Evolutionary conservation across 495 filamentous ascomycete genomes (phyloP).

Genomic region (Xylaria flabelliformis): DNA sequence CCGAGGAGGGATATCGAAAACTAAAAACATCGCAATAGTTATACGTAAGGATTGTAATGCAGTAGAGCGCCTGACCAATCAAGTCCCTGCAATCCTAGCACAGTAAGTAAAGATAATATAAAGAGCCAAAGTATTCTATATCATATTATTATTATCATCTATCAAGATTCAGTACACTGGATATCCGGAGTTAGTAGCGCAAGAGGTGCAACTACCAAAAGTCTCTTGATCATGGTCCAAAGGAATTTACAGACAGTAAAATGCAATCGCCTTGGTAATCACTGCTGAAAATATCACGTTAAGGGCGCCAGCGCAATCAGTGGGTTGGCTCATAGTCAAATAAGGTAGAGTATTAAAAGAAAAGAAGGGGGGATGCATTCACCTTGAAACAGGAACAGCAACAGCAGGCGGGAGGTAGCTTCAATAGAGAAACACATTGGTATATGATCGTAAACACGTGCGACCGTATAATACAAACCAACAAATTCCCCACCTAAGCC

Average conservation of each 20-base stretch:
- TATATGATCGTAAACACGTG: constrained; percentile 12
- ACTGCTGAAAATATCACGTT: not conserved
- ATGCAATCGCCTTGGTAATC: not conserved
- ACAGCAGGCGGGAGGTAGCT: not conserved
- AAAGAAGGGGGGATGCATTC: not conserved
- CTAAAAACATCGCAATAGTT: too few species aligned
- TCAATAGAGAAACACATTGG: constrained; percentile 9
- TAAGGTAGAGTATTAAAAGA: not conserved
- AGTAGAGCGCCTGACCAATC: too few species aligned
- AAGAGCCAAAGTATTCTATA: not conserved
- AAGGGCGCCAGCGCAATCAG: not conserved
- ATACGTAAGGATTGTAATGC: too few species aligned
- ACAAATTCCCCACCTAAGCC: not conserved
- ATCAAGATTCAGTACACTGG: not conserved
- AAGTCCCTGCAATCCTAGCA: too few species aligned
- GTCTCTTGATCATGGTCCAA: too few species aligned
- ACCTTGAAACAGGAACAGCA: constrained; percentile 1
- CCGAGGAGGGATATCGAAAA: too few species aligned
- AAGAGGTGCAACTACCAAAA: not conserved
- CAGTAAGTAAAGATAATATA: not conserved
- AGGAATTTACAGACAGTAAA: not conserved
- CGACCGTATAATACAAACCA: constrained; percentile 24
- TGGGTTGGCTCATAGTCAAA: not conserved
- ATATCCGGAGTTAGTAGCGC: not conserved
- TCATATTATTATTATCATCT: not conserved